Conservation (phyloP, 2,329 filamentous ascomycete genomes). For the Claviceps sp. region DNA sequence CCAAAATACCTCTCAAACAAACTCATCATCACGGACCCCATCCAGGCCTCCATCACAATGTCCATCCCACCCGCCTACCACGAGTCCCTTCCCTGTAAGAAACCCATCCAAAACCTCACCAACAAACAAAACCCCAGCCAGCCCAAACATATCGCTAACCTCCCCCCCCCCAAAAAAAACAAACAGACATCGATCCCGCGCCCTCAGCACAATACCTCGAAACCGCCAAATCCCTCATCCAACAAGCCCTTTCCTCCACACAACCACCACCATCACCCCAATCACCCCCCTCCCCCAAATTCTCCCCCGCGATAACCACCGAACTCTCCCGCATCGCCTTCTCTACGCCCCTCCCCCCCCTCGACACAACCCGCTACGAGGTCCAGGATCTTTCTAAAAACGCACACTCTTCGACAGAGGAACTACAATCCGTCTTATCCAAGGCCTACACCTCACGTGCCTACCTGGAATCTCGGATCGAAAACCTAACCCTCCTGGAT, state of each 20-base stretch:
- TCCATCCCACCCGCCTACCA: constrained; percentile 36
- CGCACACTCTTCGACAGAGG: constrained; percentile 5
- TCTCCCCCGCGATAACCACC: neutral
- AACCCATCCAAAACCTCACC: neutral
- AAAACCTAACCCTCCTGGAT: constrained; percentile 60
- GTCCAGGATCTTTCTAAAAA: constrained; percentile 38
- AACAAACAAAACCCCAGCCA: neutral
- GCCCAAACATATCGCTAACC: neutral
- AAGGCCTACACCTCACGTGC: constrained; percentile 34
- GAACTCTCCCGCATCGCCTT: constrained; percentile 38
- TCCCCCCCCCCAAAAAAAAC: neutral
- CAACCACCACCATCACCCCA: neutral
- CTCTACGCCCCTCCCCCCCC: constrained; percentile 30
- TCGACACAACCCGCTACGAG: constrained; percentile 75
- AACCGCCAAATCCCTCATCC: constrained; percentile 56
- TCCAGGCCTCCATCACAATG: neutral
- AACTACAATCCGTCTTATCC: constrained; percentile 51
- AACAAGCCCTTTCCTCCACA: constrained; percentile 36
- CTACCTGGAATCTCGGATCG: constrained; percentile 38
- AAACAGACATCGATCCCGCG: constrained; percentile 65
- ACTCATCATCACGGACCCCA: no score
- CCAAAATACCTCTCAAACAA: no score
- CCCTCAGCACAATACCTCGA: constrained; percentile 50
- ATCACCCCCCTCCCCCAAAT: neutral
- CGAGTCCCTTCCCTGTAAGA: constrained; percentile 69